Conservation (phyloP, 805 yeast genomes). For the Candida vaughaniae region DNA sequence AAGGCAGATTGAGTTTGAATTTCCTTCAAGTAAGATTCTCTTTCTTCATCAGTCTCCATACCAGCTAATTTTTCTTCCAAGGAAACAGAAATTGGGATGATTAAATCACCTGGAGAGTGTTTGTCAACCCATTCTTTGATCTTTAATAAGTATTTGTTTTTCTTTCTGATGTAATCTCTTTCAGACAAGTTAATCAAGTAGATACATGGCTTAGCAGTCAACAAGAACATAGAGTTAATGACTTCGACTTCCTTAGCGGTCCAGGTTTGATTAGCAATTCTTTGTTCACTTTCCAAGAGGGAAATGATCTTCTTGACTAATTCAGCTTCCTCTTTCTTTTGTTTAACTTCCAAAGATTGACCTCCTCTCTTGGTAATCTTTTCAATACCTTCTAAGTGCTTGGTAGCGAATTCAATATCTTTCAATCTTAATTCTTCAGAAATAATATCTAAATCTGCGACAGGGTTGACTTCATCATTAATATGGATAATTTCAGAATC, state of each 20-base stretch:
- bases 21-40: constrained; percentile 70
- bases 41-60: constrained; percentile 82
- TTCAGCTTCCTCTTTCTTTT: constrained; percentile 80
- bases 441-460: constrained; percentile 90
- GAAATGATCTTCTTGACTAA: constrained; percentile 73
- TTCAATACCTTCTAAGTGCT: constrained; percentile 72
- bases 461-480: constrained; percentile 62
- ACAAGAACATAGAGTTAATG: constrained; percentile 79
- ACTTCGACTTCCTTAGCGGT: constrained; percentile 85
- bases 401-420: constrained; percentile 92
- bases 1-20: constrained; percentile 76
- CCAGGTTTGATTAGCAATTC: constrained; percentile 89
- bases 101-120: constrained; percentile 79
- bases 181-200: constrained; percentile 89
- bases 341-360: constrained; percentile 84
- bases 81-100: constrained; percentile 90
- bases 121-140: constrained; percentile 90
- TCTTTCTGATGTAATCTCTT: constrained; percentile 81
- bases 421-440: constrained; percentile 89
- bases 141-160: constrained; percentile 78
- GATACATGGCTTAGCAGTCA: constrained; percentile 95
- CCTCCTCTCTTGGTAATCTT: constrained; percentile 86
- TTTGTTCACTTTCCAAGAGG: constrained; percentile 77
- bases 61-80: constrained; percentile 89
- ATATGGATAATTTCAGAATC: constrained; percentile 98